Conservation (phyloP, 805 yeast genomes). For the Scheffersomyces ergatensis region DNA sequence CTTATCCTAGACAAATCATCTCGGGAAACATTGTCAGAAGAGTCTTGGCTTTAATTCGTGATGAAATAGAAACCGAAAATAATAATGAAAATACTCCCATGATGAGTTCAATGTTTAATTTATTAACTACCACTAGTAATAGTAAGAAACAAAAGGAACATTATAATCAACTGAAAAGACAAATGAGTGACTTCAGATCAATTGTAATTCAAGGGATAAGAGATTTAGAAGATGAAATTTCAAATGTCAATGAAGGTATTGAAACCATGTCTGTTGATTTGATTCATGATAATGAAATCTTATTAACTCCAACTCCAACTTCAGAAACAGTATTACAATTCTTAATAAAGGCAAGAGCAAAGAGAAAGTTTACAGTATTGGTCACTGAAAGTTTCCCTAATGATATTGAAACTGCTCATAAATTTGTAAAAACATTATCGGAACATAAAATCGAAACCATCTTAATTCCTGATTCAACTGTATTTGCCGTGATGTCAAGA, state of each 20-base stretch:
- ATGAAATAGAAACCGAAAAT: conserved; percentile 64
- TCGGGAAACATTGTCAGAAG: conserved; percentile 91
- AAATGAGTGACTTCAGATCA: conserved; percentile 69
- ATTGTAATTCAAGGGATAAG: conserved; percentile 88
- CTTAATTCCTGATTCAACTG: conserved; percentile 88
- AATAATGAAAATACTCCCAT: conserved; percentile 45
- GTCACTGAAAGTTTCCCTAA: conserved; percentile 94
- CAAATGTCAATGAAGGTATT: conserved; percentile 84
- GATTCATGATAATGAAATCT: conserved; percentile 86
- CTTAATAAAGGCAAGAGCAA: conserved; percentile 78
- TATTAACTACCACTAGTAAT: conserved; percentile 53
- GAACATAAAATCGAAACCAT: conserved; percentile 87
- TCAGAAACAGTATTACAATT: conserved; percentile 88
- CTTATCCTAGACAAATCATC: conserved; percentile 86
- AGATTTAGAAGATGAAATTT: conserved; percentile 87
- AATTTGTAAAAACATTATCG: conserved; percentile 75
- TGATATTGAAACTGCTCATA: conserved; percentile 72
- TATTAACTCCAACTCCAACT: conserved; percentile 91
- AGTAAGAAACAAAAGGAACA: conserved; percentile 20
- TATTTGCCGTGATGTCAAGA: conserved; percentile 93
- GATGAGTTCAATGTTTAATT: conserved; percentile 82
- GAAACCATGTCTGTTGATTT: conserved; percentile 89
- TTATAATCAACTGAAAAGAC: conserved; percentile 35
- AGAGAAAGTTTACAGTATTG: conserved; percentile 87
- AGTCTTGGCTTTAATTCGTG: conserved; percentile 81